phyloP scores from a whole-genome alignment of 1,284 basidiomycete species.

The Neolentinus lepideus region DNA sequence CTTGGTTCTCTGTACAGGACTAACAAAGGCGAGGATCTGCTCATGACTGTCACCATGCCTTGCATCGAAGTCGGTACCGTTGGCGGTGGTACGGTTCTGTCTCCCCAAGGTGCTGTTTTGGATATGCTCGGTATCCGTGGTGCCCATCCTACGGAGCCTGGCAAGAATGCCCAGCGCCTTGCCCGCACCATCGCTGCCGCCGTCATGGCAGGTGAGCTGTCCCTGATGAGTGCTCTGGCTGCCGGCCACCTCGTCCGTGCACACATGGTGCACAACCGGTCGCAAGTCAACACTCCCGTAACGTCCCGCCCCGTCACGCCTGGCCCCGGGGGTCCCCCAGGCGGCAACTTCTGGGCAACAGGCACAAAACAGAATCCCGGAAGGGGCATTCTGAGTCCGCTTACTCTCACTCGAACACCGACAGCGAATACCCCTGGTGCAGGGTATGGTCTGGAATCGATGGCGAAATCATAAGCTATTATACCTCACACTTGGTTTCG shows the following conservation, averaged over 20 bases:
- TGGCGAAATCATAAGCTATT: slow-evolving; percentile 1
- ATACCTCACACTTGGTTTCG: neutral
- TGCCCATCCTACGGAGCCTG: slow-evolving; percentile 77
- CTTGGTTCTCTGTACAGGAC: slow-evolving; percentile 39
- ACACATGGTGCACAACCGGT: slow-evolving; percentile 82
- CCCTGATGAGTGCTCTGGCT: slow-evolving; percentile 83
- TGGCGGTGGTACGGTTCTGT: slow-evolving; percentile 90
- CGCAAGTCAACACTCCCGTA: slow-evolving; percentile 60
- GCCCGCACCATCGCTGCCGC: slow-evolving; percentile 84
- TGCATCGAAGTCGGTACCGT: slow-evolving; percentile 96
- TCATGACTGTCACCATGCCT: slow-evolving; percentile 92
- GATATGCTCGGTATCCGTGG: slow-evolving; percentile 90
- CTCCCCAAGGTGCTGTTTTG: slow-evolving; percentile 84
- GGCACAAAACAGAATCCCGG: slow-evolving; percentile 3
- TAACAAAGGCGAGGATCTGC: slow-evolving; percentile 86
- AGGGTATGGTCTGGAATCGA: neutral
- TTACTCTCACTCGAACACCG: slow-evolving; percentile 7
- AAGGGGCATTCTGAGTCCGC: slow-evolving; percentile 4
- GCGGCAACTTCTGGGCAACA: slow-evolving; percentile 12
- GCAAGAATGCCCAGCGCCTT: slow-evolving; percentile 81
- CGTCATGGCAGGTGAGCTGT: slow-evolving; percentile 94
- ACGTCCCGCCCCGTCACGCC: slow-evolving; percentile 61
- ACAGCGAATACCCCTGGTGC: slow-evolving; percentile 3
- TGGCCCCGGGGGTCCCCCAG: slow-evolving; percentile 17
- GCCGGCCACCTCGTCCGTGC: slow-evolving; percentile 89